Base-by-base conservation (phyloP, 495 filamentous ascomycete genomes). In the Patellaria atrata region DNA sequence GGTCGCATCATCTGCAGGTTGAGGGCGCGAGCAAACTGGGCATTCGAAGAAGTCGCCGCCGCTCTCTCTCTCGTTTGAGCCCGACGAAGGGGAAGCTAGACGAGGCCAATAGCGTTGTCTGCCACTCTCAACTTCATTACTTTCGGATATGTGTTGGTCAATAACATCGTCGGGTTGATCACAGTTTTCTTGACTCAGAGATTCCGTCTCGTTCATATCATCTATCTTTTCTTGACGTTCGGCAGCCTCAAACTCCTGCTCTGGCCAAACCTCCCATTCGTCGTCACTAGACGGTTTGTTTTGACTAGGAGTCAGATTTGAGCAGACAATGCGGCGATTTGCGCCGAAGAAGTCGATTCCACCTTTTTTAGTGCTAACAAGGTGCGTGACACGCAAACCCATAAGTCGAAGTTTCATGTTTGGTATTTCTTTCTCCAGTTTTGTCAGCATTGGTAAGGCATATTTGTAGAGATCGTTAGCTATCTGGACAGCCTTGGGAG, bases 401-500 rank as follows among this genome's bases (percentile, higher is more conserved):
- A 99, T 81, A 12, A 99, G 58, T 8, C 91, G 71, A 5, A 99
- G 49, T 43, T 71, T 91, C 64, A 96, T 66, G 12, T 67, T 64
- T 0, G 82, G 78, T 9, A 85, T 73, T 37, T 99, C 89, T 33
- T 79, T 77, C 58, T 93, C 83, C 5, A 96, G 60, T 44, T 84
- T 93, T 2, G 62, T 57, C 10, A 96, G 56, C 68, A 99, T 91
- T 0, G 86, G 91, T 5, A 92, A 41, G 0, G 81, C 57, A 51
- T 74, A 82, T 13, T 67, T 70, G 53, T 87, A 99, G 10, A 96
- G 57, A 43, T 97, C 89, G 26, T 91, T 79, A 0, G 81, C 77
- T 1, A 63, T 56, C 19, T 54, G 66, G 4, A 94, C 66, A 0
- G 83, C 75, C 44, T 77, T 76, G 1, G 81, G 73, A 7, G 77